Evolutionary conservation across 139 green algal genomes (phyloP).

Genomic region (Chlamydomonas incerta): DNA sequence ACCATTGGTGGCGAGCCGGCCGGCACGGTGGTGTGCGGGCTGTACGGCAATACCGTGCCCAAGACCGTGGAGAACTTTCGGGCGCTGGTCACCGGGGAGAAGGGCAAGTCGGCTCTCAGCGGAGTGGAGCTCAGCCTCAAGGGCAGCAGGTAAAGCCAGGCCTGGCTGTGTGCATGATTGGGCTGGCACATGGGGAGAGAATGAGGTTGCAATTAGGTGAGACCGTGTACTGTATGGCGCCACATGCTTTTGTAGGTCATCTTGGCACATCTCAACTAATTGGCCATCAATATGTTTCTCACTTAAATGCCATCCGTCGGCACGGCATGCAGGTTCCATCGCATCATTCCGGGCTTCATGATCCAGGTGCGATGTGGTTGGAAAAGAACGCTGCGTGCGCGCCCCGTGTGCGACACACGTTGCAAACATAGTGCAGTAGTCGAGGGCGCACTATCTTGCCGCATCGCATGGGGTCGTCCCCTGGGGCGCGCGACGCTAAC

Average conservation of each 20-base stretch:
- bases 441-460: too few relatives aligned
- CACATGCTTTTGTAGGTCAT: too few relatives aligned
- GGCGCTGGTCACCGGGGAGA: conserved; percentile 61
- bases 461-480: too few relatives aligned
- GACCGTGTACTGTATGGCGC: too few relatives aligned
- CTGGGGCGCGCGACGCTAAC: too few relatives aligned
- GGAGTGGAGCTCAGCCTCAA: conserved; percentile 67
- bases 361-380: conserved; percentile 42
- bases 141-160: not conserved
- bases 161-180: not conserved
- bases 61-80: conserved; percentile 92
- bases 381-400: too few relatives aligned
- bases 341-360: conserved; percentile 65
- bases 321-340: conserved; percentile 40
- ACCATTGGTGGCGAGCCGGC: conserved; percentile 75
- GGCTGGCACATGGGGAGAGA: not conserved
- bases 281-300: too few relatives aligned
- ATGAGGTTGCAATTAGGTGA: not conserved
- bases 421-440: too few relatives aligned
- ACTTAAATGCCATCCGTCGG: too few relatives aligned
- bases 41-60: conserved; percentile 82
- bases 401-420: too few relatives aligned
- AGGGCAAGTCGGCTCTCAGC: conserved; percentile 70
- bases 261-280: too few relatives aligned
- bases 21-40: conserved; percentile 84